Conservation (phyloP, 1,284 basidiomycete genomes). For the Trametes pubescens region DNA sequence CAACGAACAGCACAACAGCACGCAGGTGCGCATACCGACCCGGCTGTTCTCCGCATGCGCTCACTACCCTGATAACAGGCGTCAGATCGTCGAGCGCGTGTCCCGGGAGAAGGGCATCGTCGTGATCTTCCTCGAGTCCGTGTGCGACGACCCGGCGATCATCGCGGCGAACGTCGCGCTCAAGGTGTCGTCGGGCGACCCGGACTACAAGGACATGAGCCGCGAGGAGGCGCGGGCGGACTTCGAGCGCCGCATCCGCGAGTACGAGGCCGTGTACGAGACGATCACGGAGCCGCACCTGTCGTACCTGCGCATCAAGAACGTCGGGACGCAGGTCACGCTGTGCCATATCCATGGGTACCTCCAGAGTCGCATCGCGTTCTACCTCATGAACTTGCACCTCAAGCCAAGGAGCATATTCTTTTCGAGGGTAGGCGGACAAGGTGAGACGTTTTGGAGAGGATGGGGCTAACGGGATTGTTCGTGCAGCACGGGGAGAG, state of each 20-base stretch:
- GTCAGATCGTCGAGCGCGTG: slow-evolving; percentile 85
- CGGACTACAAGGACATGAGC: slow-evolving; percentile 94
- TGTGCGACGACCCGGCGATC: slow-evolving; percentile 93
- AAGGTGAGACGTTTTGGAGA: too few relatives aligned
- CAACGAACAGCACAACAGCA: slow-evolving; percentile 89
- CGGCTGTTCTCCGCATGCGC: not conserved
- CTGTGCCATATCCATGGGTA: slow-evolving; percentile 92
- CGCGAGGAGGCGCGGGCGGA: slow-evolving; percentile 88
- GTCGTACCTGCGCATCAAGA: slow-evolving; percentile 87
- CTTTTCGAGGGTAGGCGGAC: slow-evolving; percentile 89
- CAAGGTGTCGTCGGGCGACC: slow-evolving; percentile 96
- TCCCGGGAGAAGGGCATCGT: slow-evolving; percentile 89
- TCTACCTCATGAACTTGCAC: slow-evolving; percentile 99
- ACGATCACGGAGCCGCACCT: slow-evolving; percentile 90
- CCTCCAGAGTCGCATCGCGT: slow-evolving; percentile 95
- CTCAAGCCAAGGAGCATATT: slow-evolving; percentile 97
- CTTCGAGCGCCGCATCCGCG: slow-evolving; percentile 90
- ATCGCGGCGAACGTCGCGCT: slow-evolving; percentile 96
- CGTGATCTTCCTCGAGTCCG: slow-evolving; percentile 93
- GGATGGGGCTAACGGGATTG: not conserved
- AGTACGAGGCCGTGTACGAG: slow-evolving; percentile 97
- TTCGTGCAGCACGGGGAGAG: slow-evolving; percentile 92
- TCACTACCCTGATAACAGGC: slow-evolving; percentile 51
- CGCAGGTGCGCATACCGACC: slow-evolving; percentile 61
- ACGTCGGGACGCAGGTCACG: slow-evolving; percentile 88